These are phyloP conservation scores for Ulota crispa DNA, from an alignment of 225 moss, liverwort and hornwort genomes.

Conservation along the genomic window DNA sequence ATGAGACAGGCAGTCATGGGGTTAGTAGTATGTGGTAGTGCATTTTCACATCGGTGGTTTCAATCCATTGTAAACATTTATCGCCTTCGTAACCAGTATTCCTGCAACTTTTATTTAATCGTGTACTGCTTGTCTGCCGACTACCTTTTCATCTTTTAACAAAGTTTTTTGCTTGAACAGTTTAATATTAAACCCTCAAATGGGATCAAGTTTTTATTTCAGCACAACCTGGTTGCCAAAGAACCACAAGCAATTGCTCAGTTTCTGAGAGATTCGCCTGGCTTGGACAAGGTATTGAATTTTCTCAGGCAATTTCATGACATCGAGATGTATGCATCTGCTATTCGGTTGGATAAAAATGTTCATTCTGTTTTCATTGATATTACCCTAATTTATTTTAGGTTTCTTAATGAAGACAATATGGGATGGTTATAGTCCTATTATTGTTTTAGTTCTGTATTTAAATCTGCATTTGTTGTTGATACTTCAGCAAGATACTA, in stretches of 20 bases:
- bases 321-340: neutral
- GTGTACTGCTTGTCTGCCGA: neutral
- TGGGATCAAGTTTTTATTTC: constrained; percentile 77
- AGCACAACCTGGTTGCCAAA: constrained; percentile 68
- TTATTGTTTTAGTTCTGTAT: neutral
- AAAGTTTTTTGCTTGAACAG: constrained; percentile 38
- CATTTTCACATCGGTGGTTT: neutral
- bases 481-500: neutral
- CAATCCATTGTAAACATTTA: neutral
- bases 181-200: constrained; percentile 91
- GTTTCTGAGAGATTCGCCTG: constrained; percentile 77
- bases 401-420: neutral
- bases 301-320: neutral
- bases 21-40: neutral
- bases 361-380: neutral
- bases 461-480: neutral
- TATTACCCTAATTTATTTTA: neutral
- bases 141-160: constrained; percentile 1
- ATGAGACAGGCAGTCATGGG: neutral
- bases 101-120: neutral
- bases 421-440: neutral
- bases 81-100: neutral
- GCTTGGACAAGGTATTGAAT: constrained; percentile 77
- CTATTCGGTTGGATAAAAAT: neutral
- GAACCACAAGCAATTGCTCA: constrained; percentile 85